Base-by-base conservation (phyloP, 192 early-diverging fungal genomes). In the Lobosporangium transversale region DNA sequence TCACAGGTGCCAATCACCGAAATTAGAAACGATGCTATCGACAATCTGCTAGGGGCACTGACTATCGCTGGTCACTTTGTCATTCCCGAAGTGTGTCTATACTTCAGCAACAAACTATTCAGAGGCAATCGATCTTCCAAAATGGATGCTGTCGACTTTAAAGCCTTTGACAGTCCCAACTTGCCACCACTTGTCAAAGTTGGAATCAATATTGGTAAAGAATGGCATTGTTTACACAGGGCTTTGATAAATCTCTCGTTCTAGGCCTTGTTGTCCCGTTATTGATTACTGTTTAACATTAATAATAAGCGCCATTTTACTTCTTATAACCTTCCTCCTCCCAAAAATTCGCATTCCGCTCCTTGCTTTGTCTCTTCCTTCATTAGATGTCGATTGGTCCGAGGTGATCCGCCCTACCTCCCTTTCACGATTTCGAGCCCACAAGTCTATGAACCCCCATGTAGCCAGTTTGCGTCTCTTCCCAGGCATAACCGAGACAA, bases 41-140 rank as follows among this genome's bases (percentile, higher is more conserved):
- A 99, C 54, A 99, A 99, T 79, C 84, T 99, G 21, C 79, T 99
- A 2, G 95, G 96, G 1, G 96, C 96, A 4, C 83, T 99, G 27
- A 99, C 95, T 2, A 97, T 99, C 64, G 98, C 98, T 14, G 95
- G 98, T 0, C 97, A 98, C 63, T 98, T 95, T 89, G 92, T 96
- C 29, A 97, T 98, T 67, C 95, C 96, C 2, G 95, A 99, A 74
- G 97, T 99, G 6, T 83, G 85, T 20, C 84, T 99, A 4, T 99
- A 95, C 81, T 99, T 98, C 80, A 88, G 90, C 69, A 93, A 98
- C 84, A 95, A 93, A 79, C 84, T 97, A 37, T 98, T 88, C 74
- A 86, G 94, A 15, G 97, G 98, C 36, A 99, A 98, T 69, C 84
- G 98, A 54, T 88, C 90, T 18, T 78, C 87, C 20, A 95, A 95